Base-by-base conservation (phyloP, 2,329 filamentous ascomycete species). In the Pseudonectria foliicola region DNA sequence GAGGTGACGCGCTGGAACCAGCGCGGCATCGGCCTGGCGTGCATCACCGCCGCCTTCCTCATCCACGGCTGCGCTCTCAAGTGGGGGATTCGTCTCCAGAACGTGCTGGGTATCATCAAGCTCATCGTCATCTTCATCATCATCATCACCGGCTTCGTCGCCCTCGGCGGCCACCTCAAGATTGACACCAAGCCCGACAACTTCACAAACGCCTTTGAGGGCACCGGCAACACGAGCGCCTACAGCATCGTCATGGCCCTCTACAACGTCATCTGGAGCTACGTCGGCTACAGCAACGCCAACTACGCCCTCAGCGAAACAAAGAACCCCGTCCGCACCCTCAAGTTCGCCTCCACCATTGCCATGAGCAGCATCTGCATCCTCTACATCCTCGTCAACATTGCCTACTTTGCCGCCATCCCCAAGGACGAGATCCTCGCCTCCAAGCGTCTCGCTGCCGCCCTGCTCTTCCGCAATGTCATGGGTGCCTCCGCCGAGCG, bases 231-330 rank as follows among this genome's bases (percentile, higher is more conserved):
- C 7, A 21, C 18, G 5, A 79, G 71, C 45, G 71, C 76, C 2
- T 84, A 84, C 44, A 77, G 76, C 31, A 68, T 82, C 24, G 77
- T 82, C n/a, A 82, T 75, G 2, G 78, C 80, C 0, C 61, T 85
- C 0, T 83, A 82, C 65, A 84, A 82, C 46, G 78, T 84, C 42
- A 79, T 84, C 49, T 84, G 79, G 72, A 77, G 72, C 40, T 85
- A 77, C 49, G 72, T 80, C 44, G 80, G 80, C 15, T 81, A 80
- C 64, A 74, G 68, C 61, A 82, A 82, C 54, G 78, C 77, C 53
- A 82, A 82, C 60, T 80, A 82, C 49, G 75, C 70, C 29, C 63
- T 79, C 23, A 73, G 70, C 50, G 80, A 85, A 62, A 80, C 77
- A 30, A 76, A 70, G 53, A 74, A 82, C 56, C 80, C 80, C 0